A percentile compares a stretch with the other conserved stretches of the same genome.
phyloP scores from a whole-genome alignment of 176 grass and related monocot species.

The Hordeum marinum region DNA sequence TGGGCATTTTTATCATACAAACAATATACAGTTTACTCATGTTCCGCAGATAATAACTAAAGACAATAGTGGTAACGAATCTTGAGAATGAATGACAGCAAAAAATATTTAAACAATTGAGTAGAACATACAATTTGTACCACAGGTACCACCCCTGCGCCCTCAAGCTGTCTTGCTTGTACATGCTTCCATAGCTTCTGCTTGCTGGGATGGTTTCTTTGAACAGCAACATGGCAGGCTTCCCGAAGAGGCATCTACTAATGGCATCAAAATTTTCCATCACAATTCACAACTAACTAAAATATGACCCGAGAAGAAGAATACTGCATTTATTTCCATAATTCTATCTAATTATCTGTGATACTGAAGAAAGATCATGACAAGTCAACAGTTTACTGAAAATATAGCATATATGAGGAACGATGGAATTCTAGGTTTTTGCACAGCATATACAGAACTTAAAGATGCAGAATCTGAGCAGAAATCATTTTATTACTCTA shows the following conservation, averaged over 20 bases:
- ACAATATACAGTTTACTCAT: neutral
- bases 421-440: neutral
- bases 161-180: slow-evolving; percentile 52
- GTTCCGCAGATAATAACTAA: neutral
- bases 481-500: neutral
- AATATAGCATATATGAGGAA: neutral
- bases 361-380: neutral
- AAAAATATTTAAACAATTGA: slow-evolving; percentile 9
- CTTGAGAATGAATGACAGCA: neutral
- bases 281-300: slow-evolving; percentile 3
- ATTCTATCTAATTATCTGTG: slow-evolving; percentile 1
- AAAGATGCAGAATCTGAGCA: neutral
- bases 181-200: slow-evolving; percentile 72
- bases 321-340: slow-evolving; percentile 14
- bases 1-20: neutral
- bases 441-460: slow-evolving; percentile 5
- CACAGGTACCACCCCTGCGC: slow-evolving; percentile 45
- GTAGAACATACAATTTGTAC: slow-evolving; percentile 71
- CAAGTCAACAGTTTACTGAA: neutral
- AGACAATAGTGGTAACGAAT: neutral
- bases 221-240: slow-evolving; percentile 80
- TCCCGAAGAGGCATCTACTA: slow-evolving; percentile 78
- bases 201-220: slow-evolving; percentile 59
- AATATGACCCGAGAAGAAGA: neutral
- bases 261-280: slow-evolving; percentile 20